Evolutionary conservation across 805 yeast species (phyloP).

Genomic region (Myxozyma sirexii): DNA sequence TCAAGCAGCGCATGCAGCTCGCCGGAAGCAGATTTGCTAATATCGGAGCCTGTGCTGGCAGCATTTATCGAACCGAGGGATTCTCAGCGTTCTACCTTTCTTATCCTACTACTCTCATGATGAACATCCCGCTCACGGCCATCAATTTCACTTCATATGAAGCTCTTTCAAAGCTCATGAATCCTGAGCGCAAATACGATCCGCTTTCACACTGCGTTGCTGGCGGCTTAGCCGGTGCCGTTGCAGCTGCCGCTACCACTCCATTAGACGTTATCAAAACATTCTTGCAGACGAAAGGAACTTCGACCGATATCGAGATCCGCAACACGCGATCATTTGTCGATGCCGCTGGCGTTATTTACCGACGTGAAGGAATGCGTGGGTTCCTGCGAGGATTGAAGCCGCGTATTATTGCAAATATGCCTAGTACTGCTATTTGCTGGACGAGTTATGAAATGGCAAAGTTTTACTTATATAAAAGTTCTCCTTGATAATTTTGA

Average conservation of each 20-base stretch:
- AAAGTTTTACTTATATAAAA: slow-evolving; percentile 46
- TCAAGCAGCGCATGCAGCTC: slow-evolving; percentile 92
- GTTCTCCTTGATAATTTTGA: not conserved
- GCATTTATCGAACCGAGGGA: slow-evolving; percentile 46
- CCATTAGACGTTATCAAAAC: slow-evolving; percentile 96
- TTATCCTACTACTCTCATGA: slow-evolving; percentile 88
- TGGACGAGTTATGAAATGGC: slow-evolving; percentile 99
- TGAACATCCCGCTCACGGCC: slow-evolving; percentile 94
- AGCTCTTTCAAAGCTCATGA: slow-evolving; percentile 71
- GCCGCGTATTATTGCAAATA: slow-evolving; percentile 89
- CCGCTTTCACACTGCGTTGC: slow-evolving; percentile 89
- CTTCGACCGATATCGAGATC: slow-evolving; percentile 44
- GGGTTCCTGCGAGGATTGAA: slow-evolving; percentile 85
- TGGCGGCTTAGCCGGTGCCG: slow-evolving; percentile 94
- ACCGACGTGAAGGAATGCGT: slow-evolving; percentile 46
- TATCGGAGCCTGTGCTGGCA: slow-evolving; percentile 38
- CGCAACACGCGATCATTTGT: slow-evolving; percentile 64
- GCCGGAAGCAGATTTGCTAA: slow-evolving; percentile 37
- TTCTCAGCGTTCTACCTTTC: slow-evolving; percentile 83
- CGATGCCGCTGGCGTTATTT: slow-evolving; percentile 72
- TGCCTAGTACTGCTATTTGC: slow-evolving; percentile 94
- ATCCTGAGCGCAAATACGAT: slow-evolving; percentile 75
- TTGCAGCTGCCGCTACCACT: slow-evolving; percentile 91
- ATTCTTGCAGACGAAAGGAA: slow-evolving; percentile 74
- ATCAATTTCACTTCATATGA: slow-evolving; percentile 92